phyloP scores from a whole-genome alignment of 495 filamentous ascomycete genomes.

The Penicillium macrosclerotiorum region DNA sequence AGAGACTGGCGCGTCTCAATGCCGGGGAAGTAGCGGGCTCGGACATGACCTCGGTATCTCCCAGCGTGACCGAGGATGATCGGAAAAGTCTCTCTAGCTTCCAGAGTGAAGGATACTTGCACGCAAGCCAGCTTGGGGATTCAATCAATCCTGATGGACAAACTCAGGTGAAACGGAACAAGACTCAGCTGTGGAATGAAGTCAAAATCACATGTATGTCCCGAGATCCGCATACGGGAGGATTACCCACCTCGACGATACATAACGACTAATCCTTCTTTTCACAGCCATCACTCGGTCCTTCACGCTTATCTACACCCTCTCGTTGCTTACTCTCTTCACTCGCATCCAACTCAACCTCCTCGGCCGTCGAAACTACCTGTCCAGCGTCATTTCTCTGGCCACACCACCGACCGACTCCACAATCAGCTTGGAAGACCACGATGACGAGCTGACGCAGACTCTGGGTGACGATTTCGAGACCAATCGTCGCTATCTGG shows the following conservation, averaged over 20 bases:
- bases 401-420: conserved; percentile 62
- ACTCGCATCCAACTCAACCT: conserved; percentile 97
- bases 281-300: conserved; percentile 88
- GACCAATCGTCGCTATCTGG: conserved; percentile 88
- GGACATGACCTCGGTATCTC: conserved; percentile 66
- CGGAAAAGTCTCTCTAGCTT: conserved; percentile 71
- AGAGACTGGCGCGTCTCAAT: conserved; percentile 60
- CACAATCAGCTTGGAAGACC: conserved; percentile 82
- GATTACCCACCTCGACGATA: no score
- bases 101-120: conserved; percentile 74
- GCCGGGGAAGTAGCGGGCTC: conserved; percentile 52
- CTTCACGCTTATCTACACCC: conserved; percentile 87
- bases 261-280: conserved; percentile 1
- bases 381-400: conserved; percentile 88
- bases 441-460: conserved; percentile 77
- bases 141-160: conserved; percentile 38
- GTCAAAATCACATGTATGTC: conserved; percentile 88
- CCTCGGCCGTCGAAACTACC: conserved; percentile 89
- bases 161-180: conserved; percentile 66
- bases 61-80: conserved; percentile 83
- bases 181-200: conserved; percentile 94
- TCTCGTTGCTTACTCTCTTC: conserved; percentile 84
- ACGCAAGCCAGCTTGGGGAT: conserved; percentile 70
- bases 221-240: no score
- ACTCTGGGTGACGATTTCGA: conserved; percentile 89